Evolutionary conservation across 805 yeast genomes (phyloP).

Genomic region (Suhomyces emberorum): DNA sequence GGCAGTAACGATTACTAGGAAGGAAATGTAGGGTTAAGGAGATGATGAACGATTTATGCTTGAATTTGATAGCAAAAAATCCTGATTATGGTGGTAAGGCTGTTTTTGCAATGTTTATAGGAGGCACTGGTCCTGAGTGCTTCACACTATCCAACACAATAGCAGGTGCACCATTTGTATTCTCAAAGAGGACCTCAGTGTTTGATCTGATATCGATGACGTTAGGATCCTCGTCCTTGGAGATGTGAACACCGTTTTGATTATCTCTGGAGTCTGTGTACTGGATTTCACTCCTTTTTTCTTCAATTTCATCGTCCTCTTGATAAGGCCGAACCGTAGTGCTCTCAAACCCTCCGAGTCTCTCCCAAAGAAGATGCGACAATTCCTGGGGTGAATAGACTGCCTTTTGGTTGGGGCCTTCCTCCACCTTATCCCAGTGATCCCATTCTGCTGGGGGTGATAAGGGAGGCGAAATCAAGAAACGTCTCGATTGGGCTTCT

Average conservation of each 20-base stretch:
- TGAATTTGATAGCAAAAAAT: too few relatives aligned
- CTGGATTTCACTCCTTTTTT: too few relatives aligned
- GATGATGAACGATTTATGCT: too few relatives aligned
- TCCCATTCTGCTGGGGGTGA: conserved; percentile 46
- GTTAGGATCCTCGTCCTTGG: too few relatives aligned
- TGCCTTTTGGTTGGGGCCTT: conserved; percentile 36
- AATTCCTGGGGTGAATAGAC: conserved; percentile 37
- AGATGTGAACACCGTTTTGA: too few relatives aligned
- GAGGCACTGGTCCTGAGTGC: conserved; percentile 7
- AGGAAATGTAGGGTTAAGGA: too few relatives aligned
- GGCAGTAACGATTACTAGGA: too few relatives aligned
- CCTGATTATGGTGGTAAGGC: conserved; percentile 40
- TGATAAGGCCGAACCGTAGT: conserved; percentile 29
- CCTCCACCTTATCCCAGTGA: conserved; percentile 40
- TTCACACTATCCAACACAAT: conserved; percentile 35
- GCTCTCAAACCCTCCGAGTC: conserved; percentile 40
- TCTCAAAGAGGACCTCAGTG: conserved; percentile 37
- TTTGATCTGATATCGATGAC: conserved; percentile 23
- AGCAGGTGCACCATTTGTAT: conserved; percentile 39
- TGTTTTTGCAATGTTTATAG: conserved; percentile 27
- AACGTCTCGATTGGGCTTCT: conserved; percentile 35
- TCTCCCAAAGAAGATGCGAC: conserved; percentile 43
- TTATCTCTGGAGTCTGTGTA: conserved; percentile 4
- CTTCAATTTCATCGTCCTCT: conserved; percentile 11
- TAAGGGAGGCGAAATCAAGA: conserved; percentile 43